A percentile compares a stretch with the other conserved stretches of the same genome.
These are phyloP conservation scores for Fennellomyces sp. DNA, from an alignment of 371 early-diverging fungal species.

Conservation along the genomic window DNA sequence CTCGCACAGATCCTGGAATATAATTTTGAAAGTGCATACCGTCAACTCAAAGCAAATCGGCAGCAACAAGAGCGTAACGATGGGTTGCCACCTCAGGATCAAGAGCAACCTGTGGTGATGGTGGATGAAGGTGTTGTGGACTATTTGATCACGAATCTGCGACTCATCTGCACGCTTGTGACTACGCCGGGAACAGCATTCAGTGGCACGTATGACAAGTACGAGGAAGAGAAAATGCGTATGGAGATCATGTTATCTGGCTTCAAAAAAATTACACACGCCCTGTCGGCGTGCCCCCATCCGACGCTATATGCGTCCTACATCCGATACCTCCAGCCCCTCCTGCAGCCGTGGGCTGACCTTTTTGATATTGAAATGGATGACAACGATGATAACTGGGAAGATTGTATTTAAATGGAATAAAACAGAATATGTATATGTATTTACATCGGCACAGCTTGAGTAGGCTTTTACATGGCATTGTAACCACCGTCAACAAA, in stretches of 20 bases:
- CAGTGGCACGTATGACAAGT: conserved; percentile 32
- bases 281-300: conserved; percentile 59
- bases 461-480: conserved; percentile 39
- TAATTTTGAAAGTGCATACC: conserved; percentile 50
- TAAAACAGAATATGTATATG: background rate
- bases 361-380: conserved; percentile 11
- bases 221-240: conserved; percentile 52
- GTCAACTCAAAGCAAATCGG: conserved; percentile 36
- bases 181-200: conserved; percentile 46
- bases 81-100: too few species aligned
- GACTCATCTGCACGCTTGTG: conserved; percentile 46
- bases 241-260: conserved; percentile 53
- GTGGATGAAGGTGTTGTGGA: conserved; percentile 58
- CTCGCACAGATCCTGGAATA: conserved; percentile 46
- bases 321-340: conserved; percentile 41
- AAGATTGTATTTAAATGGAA: conserved; percentile 3
- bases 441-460: too few species aligned
- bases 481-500: conserved; percentile 56
- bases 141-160: conserved; percentile 49
- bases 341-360: conserved; percentile 47
- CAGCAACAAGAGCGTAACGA: too few species aligned
- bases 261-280: conserved; percentile 50
- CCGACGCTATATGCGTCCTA: conserved; percentile 58
- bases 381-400: conserved; percentile 7
- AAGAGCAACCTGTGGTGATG: conserved; percentile 31